Base-by-base conservation (phyloP, 2,329 filamentous ascomycete genomes). In the Tolypocladium ophioglossoides region DNA sequence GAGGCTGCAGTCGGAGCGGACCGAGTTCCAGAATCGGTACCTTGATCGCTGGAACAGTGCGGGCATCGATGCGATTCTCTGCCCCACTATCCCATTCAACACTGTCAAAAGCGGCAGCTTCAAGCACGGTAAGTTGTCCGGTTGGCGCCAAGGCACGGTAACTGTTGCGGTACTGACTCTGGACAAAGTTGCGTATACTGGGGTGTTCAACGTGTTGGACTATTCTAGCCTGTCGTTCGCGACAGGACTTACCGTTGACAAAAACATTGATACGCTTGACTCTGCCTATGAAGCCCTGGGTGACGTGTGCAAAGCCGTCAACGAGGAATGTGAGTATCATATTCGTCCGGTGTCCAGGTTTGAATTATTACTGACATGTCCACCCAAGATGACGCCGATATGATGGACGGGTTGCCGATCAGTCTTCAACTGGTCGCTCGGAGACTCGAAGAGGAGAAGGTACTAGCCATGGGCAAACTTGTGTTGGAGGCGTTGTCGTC, bases 21-120 rank as follows among this genome's bases (percentile, higher is more conserved):
- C 70, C 0, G 71, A 64, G 0, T 77, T 70, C 57, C 75, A 77
- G 64, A 75, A 74, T 57, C 63, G 64, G 11, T 76, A 77, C 51
- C 64, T 77, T 0, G 72, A 77, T 41, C 68, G 72, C 2, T 78
- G 75, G 76, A 70, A 70, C 37, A 64, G 62, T 49, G 70, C 71
- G 0, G 73, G 72, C 1, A 76, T 85, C 9, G 85, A 88, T 62
- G 82, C 82, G 1, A 74, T 88, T 10, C 64, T 88, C 1, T 81
- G 79, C 51, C 84, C 85, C 0, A 76, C 74, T 0, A 75, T 72
- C 35, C 72, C 75, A 0, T 78, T 72, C 51, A 70, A 68, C 41
- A 69, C 68, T 0, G 70, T 71, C 34, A 71, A 74, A 62, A 69
- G 73, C 48, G 73, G 73, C 5, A 65, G 65, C 1, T 74, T 76